Evolutionary conservation across 768 basidiomycete genomes (phyloP).

Genomic region (Calocybe gangraenosa): DNA sequence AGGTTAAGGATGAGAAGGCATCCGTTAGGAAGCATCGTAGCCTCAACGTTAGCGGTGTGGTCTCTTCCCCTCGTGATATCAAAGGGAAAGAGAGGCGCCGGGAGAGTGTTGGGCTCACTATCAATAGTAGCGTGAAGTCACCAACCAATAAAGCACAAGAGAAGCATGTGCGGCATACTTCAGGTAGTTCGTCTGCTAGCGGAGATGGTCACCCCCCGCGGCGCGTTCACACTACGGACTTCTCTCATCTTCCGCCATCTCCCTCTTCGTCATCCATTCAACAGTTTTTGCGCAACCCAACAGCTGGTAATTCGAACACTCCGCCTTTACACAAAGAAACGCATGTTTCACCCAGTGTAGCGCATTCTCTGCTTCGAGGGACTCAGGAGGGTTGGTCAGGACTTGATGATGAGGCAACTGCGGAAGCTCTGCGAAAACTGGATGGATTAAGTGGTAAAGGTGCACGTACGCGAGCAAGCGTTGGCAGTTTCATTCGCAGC

Average conservation of each 20-base stretch:
- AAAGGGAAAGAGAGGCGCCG: slow-evolving; percentile 53
- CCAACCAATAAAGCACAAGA: slow-evolving; percentile 31
- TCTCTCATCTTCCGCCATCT: slow-evolving; percentile 87
- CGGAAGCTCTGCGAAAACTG: slow-evolving; percentile 86
- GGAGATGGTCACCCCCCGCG: slow-evolving; percentile 47
- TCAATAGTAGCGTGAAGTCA: slow-evolving; percentile 34
- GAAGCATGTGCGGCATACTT: slow-evolving; percentile 61
- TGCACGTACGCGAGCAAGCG: slow-evolving; percentile 72
- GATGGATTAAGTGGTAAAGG: slow-evolving; percentile 83
- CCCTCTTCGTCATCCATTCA: slow-evolving; percentile 89
- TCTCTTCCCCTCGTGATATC: slow-evolving; percentile 30
- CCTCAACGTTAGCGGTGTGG: slow-evolving; percentile 50
- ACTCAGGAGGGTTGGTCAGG: slow-evolving; percentile 90
- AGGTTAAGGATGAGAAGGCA: slow-evolving; percentile 47
- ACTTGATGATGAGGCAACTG: slow-evolving; percentile 84
- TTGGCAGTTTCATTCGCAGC: slow-evolving; percentile 67
- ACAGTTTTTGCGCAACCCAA: slow-evolving; percentile 65
- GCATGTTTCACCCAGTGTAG: slow-evolving; percentile 61
- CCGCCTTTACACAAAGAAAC: slow-evolving; percentile 36
- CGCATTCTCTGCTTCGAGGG: slow-evolving; percentile 80
- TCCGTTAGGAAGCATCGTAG: slow-evolving; percentile 67
- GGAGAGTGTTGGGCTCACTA: slow-evolving; percentile 45
- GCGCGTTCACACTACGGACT: slow-evolving; percentile 69
- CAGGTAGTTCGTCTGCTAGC: slow-evolving; percentile 62
- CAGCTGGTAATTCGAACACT: slow-evolving; percentile 35